A percentile compares a stretch with the other conserved stretches of the same genome.
Conservation (phyloP, 1,284 basidiomycete species). For the Austroboletus novae-zelandiae region DNA sequence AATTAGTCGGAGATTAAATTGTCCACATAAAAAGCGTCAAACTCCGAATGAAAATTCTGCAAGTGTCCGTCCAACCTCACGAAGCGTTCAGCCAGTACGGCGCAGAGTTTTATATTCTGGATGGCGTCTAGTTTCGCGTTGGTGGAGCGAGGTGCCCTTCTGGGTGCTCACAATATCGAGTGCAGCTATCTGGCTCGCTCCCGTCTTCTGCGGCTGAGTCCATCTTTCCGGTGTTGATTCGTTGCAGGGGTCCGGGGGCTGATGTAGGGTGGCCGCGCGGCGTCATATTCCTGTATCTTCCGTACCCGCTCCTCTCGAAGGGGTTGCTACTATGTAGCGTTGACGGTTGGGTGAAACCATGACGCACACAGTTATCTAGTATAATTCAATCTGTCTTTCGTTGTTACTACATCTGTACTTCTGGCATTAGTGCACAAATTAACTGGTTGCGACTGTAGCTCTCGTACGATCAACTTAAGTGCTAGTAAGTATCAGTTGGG, state of each 20-base stretch:
- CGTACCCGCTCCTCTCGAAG: conserved; percentile 44
- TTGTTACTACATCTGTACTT: not conserved
- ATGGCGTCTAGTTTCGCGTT: conserved; percentile 57
- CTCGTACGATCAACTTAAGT: no score
- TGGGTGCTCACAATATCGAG: conserved; percentile 70
- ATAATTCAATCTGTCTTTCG: not conserved
- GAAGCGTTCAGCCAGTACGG: conserved; percentile 38
- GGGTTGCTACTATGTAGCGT: conserved; percentile 68
- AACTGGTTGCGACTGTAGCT: no score
- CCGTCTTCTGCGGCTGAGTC: conserved; percentile 36
- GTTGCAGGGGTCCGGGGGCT: conserved; percentile 37
- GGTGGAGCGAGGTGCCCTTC: conserved; percentile 68
- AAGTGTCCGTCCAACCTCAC: conserved; percentile 46
- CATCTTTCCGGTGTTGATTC: conserved; percentile 51
- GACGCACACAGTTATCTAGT: conserved; percentile 50
- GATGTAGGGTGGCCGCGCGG: conserved; percentile 42
- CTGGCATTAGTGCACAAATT: no score
- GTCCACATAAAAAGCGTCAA: conserved; percentile 11
- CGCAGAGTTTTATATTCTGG: conserved; percentile 26
- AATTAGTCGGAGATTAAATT: not conserved
- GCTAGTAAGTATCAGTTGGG: no score
- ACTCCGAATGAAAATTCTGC: conserved; percentile 14
- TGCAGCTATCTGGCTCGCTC: conserved; percentile 36
- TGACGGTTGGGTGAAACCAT: conserved; percentile 81
- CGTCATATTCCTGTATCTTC: conserved; percentile 79